Conservation (phyloP, 768 basidiomycete genomes). For the Mycena chlorophos region DNA sequence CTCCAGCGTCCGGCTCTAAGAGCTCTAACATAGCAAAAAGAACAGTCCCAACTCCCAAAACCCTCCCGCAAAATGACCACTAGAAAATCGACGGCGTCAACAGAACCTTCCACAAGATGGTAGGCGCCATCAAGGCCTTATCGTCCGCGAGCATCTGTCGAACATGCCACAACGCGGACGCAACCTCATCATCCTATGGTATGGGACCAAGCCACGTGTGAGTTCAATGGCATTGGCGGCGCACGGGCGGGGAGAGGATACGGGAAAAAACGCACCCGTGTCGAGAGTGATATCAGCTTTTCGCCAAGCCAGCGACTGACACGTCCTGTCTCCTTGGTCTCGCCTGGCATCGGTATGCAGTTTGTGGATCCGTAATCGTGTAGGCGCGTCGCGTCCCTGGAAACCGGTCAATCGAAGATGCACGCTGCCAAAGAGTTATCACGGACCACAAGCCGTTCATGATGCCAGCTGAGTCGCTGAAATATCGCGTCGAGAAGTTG, state of each 20-base stretch:
- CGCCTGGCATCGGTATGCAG: background rate
- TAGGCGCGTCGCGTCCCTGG: constrained; percentile 10
- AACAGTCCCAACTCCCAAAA: background rate
- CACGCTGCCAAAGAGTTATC: background rate
- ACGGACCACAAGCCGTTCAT: constrained; percentile 16
- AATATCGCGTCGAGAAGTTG: constrained; percentile 11
- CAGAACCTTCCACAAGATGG: constrained; percentile 11
- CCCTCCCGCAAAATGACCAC: background rate
- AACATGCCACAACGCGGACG: too few species aligned
- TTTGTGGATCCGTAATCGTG: constrained; percentile 5
- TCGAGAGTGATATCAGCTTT: background rate
- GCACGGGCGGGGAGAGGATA: background rate
- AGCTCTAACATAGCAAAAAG: too few species aligned
- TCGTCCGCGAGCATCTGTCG: constrained; percentile 13
- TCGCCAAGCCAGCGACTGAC: background rate
- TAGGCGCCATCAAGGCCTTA: constrained; percentile 3
- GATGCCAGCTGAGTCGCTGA: constrained; percentile 5
- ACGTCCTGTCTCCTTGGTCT: background rate
- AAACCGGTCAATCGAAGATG: background rate
- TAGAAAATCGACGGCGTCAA: constrained; percentile 2
- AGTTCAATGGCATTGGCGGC: background rate
- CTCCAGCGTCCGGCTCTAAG: too few species aligned
- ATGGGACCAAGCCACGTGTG: too few species aligned
- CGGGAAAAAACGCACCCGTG: background rate
- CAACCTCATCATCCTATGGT: constrained; percentile 12